Evolutionary conservation across 2,329 filamentous ascomycete species (phyloP), one percentile per base, ranked within the genome.

Genomic region (Ophiobolus disseminans): DNA sequence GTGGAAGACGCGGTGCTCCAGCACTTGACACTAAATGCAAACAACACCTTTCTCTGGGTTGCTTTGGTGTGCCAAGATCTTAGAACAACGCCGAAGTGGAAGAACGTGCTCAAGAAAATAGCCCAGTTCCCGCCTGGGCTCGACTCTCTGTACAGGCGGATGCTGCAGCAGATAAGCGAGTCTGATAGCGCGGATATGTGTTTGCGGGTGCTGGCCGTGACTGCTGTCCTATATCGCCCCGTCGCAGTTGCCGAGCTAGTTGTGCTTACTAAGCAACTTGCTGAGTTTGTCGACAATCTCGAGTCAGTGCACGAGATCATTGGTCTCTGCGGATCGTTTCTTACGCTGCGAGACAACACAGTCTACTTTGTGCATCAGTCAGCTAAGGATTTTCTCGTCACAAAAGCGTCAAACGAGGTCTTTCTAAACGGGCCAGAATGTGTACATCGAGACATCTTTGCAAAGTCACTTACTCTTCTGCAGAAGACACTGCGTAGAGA

Each of bases 351-450:
- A 38, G 30, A 50, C 3, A 39, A 50, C 17, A 50, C 23, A 11
- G 30, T 58, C 28, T 60, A 55, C 49, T 54, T 77, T 50, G 65
- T 79, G 1, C 75, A 79, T 48, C 70, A 76, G 44, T 78, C 76
- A 0, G 77, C 75, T 0, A 75, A 77, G 48, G 76, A 80, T 10
- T 76, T 66, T 51, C 46, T 80, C 1, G 17, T 53, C 5, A 25
- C 58, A 20, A 46, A 62, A 8, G 58, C 50, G 30, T 43, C 37
- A 4, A 6, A 50, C 7, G 30, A 53, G 7, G 58, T 77, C 4
- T 73, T 75, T 25, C 65, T 69, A 5, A 37, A 13, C 19, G 67
- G 72, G 1, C 22, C 40, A 3, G 30, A 44, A 16, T 26, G 57
- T 2, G 20, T 34, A 31, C 53, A 58, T 45, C 30, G 14, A 2